phyloP scores from a whole-genome alignment of 1,284 basidiomycete species.

The Naganishia sp. region DNA sequence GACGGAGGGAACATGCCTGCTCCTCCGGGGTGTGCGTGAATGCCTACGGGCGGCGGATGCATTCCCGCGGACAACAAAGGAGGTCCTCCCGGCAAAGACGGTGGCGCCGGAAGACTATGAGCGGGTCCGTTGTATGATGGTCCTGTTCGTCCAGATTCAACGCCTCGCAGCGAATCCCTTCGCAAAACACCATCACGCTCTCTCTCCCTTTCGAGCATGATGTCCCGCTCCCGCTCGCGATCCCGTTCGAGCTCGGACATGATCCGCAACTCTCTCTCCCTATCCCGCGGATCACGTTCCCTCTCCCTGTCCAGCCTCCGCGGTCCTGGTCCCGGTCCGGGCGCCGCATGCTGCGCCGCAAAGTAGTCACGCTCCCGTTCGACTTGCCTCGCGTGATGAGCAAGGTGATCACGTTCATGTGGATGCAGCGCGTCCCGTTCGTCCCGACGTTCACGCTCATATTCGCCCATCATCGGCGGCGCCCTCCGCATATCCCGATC shows the following conservation, averaged over 20 bases:
- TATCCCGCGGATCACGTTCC: slow-evolving; percentile 6
- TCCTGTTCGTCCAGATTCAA: background rate
- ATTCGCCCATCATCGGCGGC: background rate
- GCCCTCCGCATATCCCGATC: background rate
- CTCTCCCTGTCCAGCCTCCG: slow-evolving; percentile 16
- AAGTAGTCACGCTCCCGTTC: background rate
- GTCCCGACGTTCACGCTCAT: background rate
- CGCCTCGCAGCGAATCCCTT: background rate
- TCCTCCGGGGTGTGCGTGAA: too few relatives aligned
- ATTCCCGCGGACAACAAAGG: background rate
- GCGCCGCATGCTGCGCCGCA: background rate
- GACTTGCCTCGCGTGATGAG: background rate
- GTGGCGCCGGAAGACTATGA: slow-evolving; percentile 5
- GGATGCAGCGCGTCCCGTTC: background rate
- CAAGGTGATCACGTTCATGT: background rate
- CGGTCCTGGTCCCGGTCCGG: background rate
- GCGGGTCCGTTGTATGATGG: background rate
- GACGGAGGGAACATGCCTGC: background rate
- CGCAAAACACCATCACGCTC: slow-evolving; percentile 1
- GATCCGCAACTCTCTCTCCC: slow-evolving; percentile 18
- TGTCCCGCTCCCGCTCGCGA: slow-evolving; percentile 1
- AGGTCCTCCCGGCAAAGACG: background rate
- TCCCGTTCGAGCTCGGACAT: slow-evolving; percentile 6
- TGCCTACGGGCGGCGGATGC: slow-evolving; percentile 1
- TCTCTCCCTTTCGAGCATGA: slow-evolving; percentile 14